Percentiles rank a stretch among this genome's conserved stretches.
phyloP scores from a whole-genome alignment of 129 eudicot species.

The Ambrosia artemisiifolia region DNA sequence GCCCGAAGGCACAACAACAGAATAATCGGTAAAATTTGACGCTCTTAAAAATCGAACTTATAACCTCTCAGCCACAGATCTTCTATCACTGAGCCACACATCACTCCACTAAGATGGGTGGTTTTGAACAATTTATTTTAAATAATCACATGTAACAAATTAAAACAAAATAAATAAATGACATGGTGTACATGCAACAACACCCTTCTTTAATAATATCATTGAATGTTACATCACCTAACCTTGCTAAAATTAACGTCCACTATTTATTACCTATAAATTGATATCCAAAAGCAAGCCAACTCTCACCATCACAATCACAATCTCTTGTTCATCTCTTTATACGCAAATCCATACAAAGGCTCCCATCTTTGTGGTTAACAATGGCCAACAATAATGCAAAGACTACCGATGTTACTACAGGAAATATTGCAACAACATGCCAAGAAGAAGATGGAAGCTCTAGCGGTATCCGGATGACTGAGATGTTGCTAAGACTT shows the following conservation, averaged over 20 bases:
- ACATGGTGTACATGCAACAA: conserved; percentile 24
- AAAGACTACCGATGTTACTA: conserved; percentile 13
- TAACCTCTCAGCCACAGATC: no score
- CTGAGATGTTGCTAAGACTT: conserved; percentile 71
- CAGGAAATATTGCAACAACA: conserved; percentile 2
- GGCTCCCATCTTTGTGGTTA: conserved; percentile 10
- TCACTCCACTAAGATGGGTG: no score
- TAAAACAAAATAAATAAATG: no score
- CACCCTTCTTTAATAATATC: conserved; percentile 22
- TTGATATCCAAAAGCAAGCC: neutral
- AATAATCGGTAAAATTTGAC: no score
- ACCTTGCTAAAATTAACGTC: conserved; percentile 20
- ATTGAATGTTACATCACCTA: conserved; percentile 33
- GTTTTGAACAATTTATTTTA: no score
- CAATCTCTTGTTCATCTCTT: neutral
- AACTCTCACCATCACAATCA: conserved; percentile 23
- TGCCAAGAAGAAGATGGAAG: conserved; percentile 32
- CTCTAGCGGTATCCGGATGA: conserved; percentile 43
- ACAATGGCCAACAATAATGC: conserved; percentile 39
- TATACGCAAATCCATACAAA: conserved; percentile 5
- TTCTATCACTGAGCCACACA: no score
- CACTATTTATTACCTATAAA: conserved; percentile 30
- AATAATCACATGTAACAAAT: no score
- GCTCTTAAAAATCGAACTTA: no score
- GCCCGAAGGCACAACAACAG: no score